phyloP scores from a whole-genome alignment of 1,284 basidiomycete genomes.

The Pyrrhoderma noxium region DNA sequence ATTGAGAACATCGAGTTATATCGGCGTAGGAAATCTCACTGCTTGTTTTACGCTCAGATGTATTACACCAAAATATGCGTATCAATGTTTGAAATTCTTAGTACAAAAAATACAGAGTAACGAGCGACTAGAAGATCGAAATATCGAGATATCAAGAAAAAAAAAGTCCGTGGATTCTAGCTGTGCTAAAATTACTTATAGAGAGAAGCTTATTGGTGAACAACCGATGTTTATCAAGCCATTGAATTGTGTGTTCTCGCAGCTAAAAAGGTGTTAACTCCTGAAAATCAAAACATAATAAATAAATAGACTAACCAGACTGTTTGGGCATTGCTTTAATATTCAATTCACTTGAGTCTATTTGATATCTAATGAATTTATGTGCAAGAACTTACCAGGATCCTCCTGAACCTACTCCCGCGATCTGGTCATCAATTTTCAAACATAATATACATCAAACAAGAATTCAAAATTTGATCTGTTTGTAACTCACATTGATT shows the following conservation, averaged over 20 bases:
- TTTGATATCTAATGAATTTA: not conserved
- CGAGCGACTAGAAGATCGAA: constrained; percentile 12
- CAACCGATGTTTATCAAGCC: constrained; percentile 21
- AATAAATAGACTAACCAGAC: constrained; percentile 12
- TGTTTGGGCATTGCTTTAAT: constrained; percentile 13
- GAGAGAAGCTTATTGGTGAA: constrained; percentile 16
- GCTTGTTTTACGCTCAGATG: too few species aligned
- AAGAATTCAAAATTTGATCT: not conserved
- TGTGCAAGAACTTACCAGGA: constrained; percentile 7
- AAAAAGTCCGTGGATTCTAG: not conserved
- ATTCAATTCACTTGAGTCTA: not conserved
- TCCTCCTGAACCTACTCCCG: constrained; percentile 4
- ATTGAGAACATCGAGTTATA: too few species aligned
- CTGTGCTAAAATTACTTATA: not conserved
- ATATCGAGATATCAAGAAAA: not conserved
- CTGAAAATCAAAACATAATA: not conserved
- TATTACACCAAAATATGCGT: too few species aligned
- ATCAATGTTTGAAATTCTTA: too few species aligned
- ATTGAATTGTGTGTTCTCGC: constrained; percentile 20
- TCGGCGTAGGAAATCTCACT: too few species aligned
- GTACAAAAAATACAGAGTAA: not conserved
- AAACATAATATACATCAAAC: not conserved
- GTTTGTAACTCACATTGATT: constrained; percentile 7
- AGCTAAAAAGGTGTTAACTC: constrained; percentile 8
- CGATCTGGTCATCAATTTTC: constrained; percentile 5